These are phyloP conservation scores for Blastocystis sp. DNA, from an alignment of 352 stramenopile genomes.

Conservation along the genomic window DNA sequence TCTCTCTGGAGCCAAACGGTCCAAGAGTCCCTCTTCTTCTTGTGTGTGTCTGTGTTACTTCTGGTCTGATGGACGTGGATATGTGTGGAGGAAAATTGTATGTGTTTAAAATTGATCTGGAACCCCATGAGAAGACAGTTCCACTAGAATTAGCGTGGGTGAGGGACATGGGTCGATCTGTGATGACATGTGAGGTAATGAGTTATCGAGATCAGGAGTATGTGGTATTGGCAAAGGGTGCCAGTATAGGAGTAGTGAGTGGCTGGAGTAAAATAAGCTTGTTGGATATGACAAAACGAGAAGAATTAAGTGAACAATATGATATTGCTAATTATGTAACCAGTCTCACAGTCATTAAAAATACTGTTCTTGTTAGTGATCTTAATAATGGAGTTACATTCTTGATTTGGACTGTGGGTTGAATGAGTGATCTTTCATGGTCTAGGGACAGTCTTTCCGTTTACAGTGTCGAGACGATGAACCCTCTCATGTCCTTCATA, in stretches of 20 bases:
- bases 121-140: neutral
- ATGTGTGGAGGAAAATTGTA: neutral
- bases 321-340: slow-evolving; percentile 40
- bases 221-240: slow-evolving; percentile 13
- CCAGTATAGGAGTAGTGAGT: neutral
- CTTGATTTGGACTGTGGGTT: slow-evolving; percentile 1
- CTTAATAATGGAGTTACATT: slow-evolving; percentile 13
- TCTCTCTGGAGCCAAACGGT: neutral
- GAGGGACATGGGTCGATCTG: neutral
- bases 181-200: slow-evolving; percentile 37
- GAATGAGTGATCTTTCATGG: neutral
- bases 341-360: neutral
- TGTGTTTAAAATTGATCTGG: neutral
- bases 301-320: neutral
- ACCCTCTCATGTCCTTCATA: neutral
- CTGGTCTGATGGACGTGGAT: neutral
- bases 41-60: neutral
- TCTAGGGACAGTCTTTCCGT: neutral
- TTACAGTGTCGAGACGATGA: neutral
- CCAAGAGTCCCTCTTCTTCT: neutral
- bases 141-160: neutral
- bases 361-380: slow-evolving; percentile 18
- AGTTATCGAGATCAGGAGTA: neutral
- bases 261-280: slow-evolving; percentile 11
- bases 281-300: neutral